Evolutionary conservation across 176 grass and related monocot species (phyloP).

Genomic region (Ananas comosus): DNA sequence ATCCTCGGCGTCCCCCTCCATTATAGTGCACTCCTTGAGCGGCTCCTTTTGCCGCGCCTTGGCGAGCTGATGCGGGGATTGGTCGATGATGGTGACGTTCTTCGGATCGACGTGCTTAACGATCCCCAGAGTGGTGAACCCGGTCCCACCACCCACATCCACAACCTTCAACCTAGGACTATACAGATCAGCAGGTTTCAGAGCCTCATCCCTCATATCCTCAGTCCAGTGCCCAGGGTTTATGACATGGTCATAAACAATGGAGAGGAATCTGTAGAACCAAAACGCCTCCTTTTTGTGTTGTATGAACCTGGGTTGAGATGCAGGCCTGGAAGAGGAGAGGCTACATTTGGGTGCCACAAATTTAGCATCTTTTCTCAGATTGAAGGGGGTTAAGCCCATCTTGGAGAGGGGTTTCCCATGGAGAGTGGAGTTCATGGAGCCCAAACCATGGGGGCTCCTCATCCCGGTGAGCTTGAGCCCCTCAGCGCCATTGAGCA

Average conservation of each 20-base stretch:
- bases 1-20: slow-evolving; percentile 91
- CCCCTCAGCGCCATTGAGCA: slow-evolving; percentile 36
- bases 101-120: slow-evolving; percentile 48
- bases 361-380: slow-evolving; percentile 8
- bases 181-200: slow-evolving; percentile 65
- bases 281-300: slow-evolving; percentile 99
- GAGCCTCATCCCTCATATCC: slow-evolving; percentile 89
- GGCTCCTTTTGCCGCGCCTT: slow-evolving; percentile 72
- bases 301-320: slow-evolving; percentile 81
- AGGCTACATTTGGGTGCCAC: slow-evolving; percentile 26
- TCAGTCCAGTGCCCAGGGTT: slow-evolving; percentile 96
- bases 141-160: slow-evolving; percentile 78
- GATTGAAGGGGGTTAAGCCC: slow-evolving; percentile 4
- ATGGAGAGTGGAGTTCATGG: slow-evolving; percentile 23
- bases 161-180: slow-evolving; percentile 49
- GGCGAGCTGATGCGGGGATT: slow-evolving; percentile 83
- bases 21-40: slow-evolving; percentile 62
- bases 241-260: slow-evolving; percentile 87
- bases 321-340: slow-evolving; percentile 41
- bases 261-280: slow-evolving; percentile 96
- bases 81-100: slow-evolving; percentile 90
- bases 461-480: slow-evolving; percentile 22
- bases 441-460: slow-evolving; percentile 22
- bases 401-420: slow-evolving; percentile 30
- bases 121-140: slow-evolving; percentile 83